A percentile compares a stretch with the other conserved stretches of the same genome.
These are phyloP conservation scores for Marasmius fiardii DNA, from an alignment of 1,284 basidiomycete genomes.

Conservation along the genomic window DNA sequence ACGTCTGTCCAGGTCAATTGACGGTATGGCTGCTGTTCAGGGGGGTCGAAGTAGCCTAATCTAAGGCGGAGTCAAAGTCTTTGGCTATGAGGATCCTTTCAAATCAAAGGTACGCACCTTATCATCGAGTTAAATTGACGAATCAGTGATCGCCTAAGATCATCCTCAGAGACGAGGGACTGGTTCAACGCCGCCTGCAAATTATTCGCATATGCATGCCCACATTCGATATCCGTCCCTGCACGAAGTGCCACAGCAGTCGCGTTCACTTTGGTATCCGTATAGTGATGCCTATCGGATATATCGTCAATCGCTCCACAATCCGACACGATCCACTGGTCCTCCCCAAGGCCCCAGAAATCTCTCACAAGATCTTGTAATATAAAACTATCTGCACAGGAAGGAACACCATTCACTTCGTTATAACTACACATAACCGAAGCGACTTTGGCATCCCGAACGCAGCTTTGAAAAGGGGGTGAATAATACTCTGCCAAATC, in stretches of 20 bases:
- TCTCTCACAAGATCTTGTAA: slow-evolving; percentile 50
- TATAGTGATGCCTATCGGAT: slow-evolving; percentile 44
- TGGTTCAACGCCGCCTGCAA: slow-evolving; percentile 46
- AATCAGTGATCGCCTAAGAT: slow-evolving; percentile 40
- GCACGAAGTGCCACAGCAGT: slow-evolving; percentile 49
- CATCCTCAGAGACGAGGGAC: slow-evolving; percentile 38
- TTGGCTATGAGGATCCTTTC: no score
- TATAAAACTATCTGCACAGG: slow-evolving; percentile 49
- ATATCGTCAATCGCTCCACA: slow-evolving; percentile 37
- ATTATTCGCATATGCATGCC: slow-evolving; percentile 39
- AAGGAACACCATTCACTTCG: slow-evolving; percentile 56
- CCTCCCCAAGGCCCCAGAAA: slow-evolving; percentile 46
- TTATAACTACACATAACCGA: slow-evolving; percentile 63
- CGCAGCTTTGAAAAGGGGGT: slow-evolving; percentile 52
- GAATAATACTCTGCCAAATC: slow-evolving; percentile 55
- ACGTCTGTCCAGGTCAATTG: slow-evolving; percentile 41
- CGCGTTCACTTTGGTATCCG: slow-evolving; percentile 38
- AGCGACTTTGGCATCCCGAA: slow-evolving; percentile 55
- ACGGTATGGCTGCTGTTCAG: slow-evolving; percentile 45
- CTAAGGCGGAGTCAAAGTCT: slow-evolving; percentile 28
- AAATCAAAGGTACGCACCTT: background rate
- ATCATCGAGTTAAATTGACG: slow-evolving; percentile 42
- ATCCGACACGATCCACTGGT: slow-evolving; percentile 41
- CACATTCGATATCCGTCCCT: slow-evolving; percentile 55
- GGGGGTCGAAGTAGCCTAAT: slow-evolving; percentile 56